Base-by-base conservation (phyloP, 1,284 basidiomycete species). In the Malassezia psittaci region DNA sequence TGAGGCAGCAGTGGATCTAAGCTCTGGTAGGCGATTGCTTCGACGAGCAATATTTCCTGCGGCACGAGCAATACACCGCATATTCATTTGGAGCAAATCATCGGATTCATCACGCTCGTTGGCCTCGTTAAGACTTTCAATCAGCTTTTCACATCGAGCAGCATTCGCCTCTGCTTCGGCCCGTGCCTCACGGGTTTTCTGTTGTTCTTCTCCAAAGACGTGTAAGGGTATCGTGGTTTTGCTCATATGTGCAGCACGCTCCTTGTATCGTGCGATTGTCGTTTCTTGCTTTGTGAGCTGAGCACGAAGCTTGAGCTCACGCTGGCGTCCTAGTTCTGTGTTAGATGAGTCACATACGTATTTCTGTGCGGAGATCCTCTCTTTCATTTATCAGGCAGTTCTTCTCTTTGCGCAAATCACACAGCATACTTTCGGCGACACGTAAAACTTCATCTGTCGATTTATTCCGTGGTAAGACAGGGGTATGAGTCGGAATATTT, bases 221-320 rank as follows among this genome's bases (percentile, higher is more conserved):
- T 34, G 43, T 3, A 15, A 15, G 5, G 19, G 7, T 16, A 36
- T 11, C 15, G 34, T 19, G 11, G 5, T 11, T 24, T 47, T 34
- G 34, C 33, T 47, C 32, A 47, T 35, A 11, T 48, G 39, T 13
- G 29, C 10, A 8, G 54, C 48, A 16, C 54, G 54, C 32, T 56
- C 48, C 34, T 56, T 56, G 54, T 57, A 57, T 4, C 54, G 48
- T 4, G 49, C 16, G 15, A 51, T 51, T 24, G 39, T 36, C 3
- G 16, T n/a, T 21, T 57, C 54, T n/a, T 52, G 50, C 35, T 57
- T 57, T 24, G 51, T 51, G 18, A 57, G 16, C 51, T 51, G 36
- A 0, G 45, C 29, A 8, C 51, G 46, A 16, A 57, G 45, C 36
- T 52, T 52, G 34, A 48, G 51, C 19, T 57, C 55, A 12, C 55